A percentile compares a stretch with the other conserved stretches of the same genome.
Evolutionary conservation across 1,284 basidiomycete genomes (phyloP).

Genomic region (Gomphus sp.): DNA sequence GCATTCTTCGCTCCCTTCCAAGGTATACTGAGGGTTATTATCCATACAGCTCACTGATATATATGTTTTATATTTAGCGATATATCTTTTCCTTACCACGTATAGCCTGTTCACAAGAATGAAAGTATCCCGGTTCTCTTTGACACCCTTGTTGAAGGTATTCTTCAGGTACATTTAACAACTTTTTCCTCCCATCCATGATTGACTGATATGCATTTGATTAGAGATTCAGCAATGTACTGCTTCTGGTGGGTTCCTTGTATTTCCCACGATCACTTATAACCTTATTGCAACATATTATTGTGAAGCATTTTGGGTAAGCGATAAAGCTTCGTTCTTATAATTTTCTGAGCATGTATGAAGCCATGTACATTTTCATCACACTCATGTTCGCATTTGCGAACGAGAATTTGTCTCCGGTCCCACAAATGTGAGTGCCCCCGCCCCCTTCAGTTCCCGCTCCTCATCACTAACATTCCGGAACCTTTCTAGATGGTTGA

Average conservation of each 20-base stretch:
- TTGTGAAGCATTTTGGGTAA: background rate
- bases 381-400: background rate
- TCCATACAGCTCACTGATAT: too few relatives aligned
- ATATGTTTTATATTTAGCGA: background rate
- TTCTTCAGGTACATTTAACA: background rate
- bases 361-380: background rate
- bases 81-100: background rate
- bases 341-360: background rate
- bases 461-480: too few relatives aligned
- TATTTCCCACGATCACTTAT: background rate
- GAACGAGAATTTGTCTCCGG: background rate
- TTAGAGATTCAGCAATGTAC: background rate
- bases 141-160: background rate
- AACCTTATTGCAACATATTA: background rate
- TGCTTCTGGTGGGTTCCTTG: background rate
- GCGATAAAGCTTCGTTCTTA: background rate
- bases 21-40: background rate
- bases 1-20: background rate
- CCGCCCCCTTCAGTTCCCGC: background rate
- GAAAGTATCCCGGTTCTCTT: background rate
- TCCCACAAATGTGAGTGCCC: background rate
- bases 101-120: background rate
- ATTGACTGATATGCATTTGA: too few relatives aligned
- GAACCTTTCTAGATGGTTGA: background rate
- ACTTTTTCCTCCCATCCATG: too few relatives aligned